Evolutionary conservation across 1,284 basidiomycete species (phyloP).

Genomic region (Leccinum proliferum): DNA sequence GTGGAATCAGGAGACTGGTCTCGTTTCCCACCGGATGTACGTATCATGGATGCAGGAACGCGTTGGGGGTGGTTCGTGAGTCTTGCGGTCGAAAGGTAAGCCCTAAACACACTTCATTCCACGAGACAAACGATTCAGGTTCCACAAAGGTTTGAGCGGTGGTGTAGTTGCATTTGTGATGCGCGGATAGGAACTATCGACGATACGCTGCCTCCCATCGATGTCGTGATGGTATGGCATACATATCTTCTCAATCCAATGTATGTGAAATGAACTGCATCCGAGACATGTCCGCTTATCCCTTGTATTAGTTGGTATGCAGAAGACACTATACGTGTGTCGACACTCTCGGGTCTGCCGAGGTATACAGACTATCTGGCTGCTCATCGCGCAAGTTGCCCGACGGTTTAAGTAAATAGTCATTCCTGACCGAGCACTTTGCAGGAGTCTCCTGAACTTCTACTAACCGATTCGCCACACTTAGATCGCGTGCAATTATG

Average conservation of each 20-base stretch:
- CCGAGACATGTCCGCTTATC: too few relatives aligned
- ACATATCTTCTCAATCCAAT: conserved; percentile 40
- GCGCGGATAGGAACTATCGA: background rate
- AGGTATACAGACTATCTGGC: too few relatives aligned
- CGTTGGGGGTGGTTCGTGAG: conserved; percentile 27
- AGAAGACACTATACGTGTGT: too few relatives aligned
- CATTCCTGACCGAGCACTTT: too few relatives aligned
- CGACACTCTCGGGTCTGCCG: conserved; percentile 3
- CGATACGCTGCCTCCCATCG: conserved; percentile 31
- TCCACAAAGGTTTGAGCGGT: conserved; percentile 15
- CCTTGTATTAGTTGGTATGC: too few relatives aligned
- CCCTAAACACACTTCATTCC: background rate
- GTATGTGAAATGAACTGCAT: conserved; percentile 16
- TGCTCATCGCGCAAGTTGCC: too few relatives aligned
- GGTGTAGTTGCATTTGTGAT: conserved; percentile 8
- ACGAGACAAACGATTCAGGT: background rate
- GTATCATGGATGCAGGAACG: conserved; percentile 17
- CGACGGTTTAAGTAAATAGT: too few relatives aligned
- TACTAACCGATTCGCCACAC: background rate
- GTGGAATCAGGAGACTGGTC: conserved; percentile 4
- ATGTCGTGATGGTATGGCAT: conserved; percentile 45
- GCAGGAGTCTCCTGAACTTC: too few relatives aligned
- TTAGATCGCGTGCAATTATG: too few relatives aligned
- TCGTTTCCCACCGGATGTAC: conserved; percentile 10
- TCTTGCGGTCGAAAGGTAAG: conserved; percentile 26